Conservation (phyloP, 2,329 filamentous ascomycete genomes). For the Pyricularia sp. region DNA sequence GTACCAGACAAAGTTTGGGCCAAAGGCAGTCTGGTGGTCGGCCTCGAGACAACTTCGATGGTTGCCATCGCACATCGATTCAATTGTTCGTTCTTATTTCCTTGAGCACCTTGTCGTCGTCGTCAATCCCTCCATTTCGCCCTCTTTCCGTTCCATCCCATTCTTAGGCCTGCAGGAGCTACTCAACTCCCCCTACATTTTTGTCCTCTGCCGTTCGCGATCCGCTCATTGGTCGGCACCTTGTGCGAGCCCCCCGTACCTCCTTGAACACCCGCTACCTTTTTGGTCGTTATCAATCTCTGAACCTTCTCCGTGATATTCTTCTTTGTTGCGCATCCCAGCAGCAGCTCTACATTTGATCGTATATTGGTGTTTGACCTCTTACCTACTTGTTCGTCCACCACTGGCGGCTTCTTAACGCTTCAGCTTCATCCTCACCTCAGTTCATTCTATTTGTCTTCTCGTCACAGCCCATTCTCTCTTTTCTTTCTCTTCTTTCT, state of each 20-base stretch:
- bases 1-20: neutral
- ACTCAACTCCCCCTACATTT: slow-evolving; percentile 1
- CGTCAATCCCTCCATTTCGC: neutral
- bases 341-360: neutral
- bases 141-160: neutral
- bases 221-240: slow-evolving; percentile 2
- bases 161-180: neutral
- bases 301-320: slow-evolving; percentile 7
- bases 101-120: neutral
- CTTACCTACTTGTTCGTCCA: neutral
- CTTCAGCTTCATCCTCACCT: slow-evolving; percentile 6
- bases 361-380: neutral
- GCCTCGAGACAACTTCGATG: neutral
- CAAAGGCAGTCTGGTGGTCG: neutral
- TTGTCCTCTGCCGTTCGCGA: neutral
- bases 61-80: slow-evolving; percentile 1
- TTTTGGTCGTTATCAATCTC: slow-evolving; percentile 5
- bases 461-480: slow-evolving; percentile 7
- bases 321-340: slow-evolving; percentile 2
- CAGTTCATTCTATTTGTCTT: slow-evolving; percentile 3
- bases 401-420: slow-evolving; percentile 5
- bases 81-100: slow-evolving; percentile 14
- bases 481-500: slow-evolving; percentile 31
- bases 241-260: slow-evolving; percentile 1
- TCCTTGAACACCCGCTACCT: slow-evolving; percentile 1